A percentile compares a stretch with the other conserved stretches of the same genome.
phyloP scores from a whole-genome alignment of 75 land plant species.

The Picea sitchensis region DNA sequence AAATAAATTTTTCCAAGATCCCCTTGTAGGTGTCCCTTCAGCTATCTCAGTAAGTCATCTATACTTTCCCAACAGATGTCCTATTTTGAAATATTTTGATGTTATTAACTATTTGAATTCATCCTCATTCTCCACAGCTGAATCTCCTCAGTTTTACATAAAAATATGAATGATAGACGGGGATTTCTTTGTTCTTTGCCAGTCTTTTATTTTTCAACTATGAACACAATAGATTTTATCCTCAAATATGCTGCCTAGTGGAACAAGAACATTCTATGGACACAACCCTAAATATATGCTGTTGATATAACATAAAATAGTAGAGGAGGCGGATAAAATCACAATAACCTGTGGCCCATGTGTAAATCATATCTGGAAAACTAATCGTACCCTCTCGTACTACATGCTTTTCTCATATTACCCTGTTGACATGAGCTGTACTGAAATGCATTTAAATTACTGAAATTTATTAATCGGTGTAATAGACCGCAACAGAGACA shows the following conservation, averaged over 20 bases:
- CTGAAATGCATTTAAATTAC: too few relatives aligned
- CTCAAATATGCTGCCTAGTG: background rate
- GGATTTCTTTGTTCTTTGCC: background rate
- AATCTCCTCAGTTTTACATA: background rate
- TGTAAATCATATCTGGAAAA: too few relatives aligned
- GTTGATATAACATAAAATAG: background rate
- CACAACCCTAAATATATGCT: background rate
- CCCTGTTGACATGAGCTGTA: too few relatives aligned
- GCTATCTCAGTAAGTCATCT: constrained; percentile 71
- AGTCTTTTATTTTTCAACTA: background rate
- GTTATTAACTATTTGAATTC: background rate
- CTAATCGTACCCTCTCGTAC: too few relatives aligned
- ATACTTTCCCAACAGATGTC: background rate
- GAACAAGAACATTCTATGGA: background rate
- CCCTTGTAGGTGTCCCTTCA: constrained; percentile 89
- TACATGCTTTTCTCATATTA: too few relatives aligned
- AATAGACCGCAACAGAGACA: too few relatives aligned
- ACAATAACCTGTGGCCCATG: too few relatives aligned
- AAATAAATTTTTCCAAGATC: constrained; percentile 84
- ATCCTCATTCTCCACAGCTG: background rate
- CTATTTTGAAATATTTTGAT: background rate
- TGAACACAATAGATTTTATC: background rate
- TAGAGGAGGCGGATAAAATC: too few relatives aligned
- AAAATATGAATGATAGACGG: background rate
- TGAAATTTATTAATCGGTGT: too few relatives aligned